Evolutionary conservation across 352 stramenopile genomes (phyloP), one percentile per base, ranked within the genome.

Genomic region (Hyaloperonospora brassicae): DNA sequence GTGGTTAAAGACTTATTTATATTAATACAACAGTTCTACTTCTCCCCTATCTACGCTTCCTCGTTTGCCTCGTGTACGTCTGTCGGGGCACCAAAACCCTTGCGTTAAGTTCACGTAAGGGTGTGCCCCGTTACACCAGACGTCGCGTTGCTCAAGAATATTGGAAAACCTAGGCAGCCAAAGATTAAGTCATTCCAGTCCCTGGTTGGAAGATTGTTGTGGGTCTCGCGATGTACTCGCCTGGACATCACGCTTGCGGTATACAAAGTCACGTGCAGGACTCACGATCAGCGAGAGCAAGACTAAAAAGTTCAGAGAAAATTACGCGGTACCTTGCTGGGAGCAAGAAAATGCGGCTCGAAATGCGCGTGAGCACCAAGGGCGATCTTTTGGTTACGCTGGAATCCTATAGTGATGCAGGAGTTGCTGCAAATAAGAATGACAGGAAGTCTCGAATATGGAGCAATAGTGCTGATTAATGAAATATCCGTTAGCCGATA

Each of bases 181-280:
- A 47, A n/a, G 4, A 22, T n/a, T 12, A 22, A 31, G 13, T 17
- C 22, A 27, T 47, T 31, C 24, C 17, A 47, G 17, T 27, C 23
- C 14, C 7, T 31, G 1, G 12, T 31, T 31, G 10, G 41, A 13
- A 27, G 41, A 17, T 47, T n/a, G 6, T n/a, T 31, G 11, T 31
- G 23, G 13, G 13, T 27, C 6, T 14, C 66, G 7, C 14, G 59
- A 4, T 72, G 54, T 36, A 66, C 58, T 4, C 27, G 62, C 5
- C 59, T 59, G 0, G 66, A 69, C 50, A 67, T 72, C 12, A 7
- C 51, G 0, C 68, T 58, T 38, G 54, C 62, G 0, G 55, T 68
- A 6, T 51, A 72, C 41, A 40, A 55, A 0, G 53, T 55, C 8
- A 59, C 60, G 0, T 35, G 52, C 7, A 35, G 23, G 1, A 49